Evolutionary conservation across 2,329 filamentous ascomycete genomes (phyloP), one percentile per base, ranked within the genome.

Genomic region (Diplodia intermedia): DNA sequence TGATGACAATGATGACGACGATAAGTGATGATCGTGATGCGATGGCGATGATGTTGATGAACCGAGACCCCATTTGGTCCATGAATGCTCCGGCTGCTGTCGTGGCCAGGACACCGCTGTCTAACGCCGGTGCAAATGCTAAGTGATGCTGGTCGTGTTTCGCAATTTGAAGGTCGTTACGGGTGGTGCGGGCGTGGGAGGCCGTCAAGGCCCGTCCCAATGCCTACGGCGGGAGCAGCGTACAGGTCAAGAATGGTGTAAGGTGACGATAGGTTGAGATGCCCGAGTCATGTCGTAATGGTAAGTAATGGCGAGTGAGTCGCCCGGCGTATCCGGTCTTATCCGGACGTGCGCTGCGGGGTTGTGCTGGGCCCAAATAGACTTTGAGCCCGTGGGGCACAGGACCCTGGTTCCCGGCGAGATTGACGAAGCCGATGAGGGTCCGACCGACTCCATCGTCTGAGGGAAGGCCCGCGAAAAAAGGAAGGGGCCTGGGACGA

Each of bases 51-150:
- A 63, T 52, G 54, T 38, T 29, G 60, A 63, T 52, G 29, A 62
- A 62, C 20, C 7, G n/a, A 62, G 20, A 49, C 57, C 57, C 57
- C 31, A 36, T 36, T 43, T 62, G 40, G 50, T 62, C 55, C 57
- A 33, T 18, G 29, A 63, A 47, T n/a, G 33, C 18, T 26, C 56
- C 23, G 20, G 15, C 23, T 36, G 31, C 36, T 50, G 60, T 18
- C 43, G 38, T 63, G 60, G 60, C 31, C 60, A 63, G 50, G n/a
- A 52, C 4, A 49, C 26, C 60, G 57, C 60, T 31, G 52, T 52
- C 47, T 38, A 52, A 63, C 60, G 60, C 60, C 60, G 60, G 47
- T 63, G 60, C 60, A 63, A 61, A 63, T 63, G 60, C 60, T 63
- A 63, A 31, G 38, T 49, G 60, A 63, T 63, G 60, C 60, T 63